These are phyloP conservation scores for Ramaria rubella DNA, from an alignment of 768 basidiomycete species.

Conservation along the genomic window DNA sequence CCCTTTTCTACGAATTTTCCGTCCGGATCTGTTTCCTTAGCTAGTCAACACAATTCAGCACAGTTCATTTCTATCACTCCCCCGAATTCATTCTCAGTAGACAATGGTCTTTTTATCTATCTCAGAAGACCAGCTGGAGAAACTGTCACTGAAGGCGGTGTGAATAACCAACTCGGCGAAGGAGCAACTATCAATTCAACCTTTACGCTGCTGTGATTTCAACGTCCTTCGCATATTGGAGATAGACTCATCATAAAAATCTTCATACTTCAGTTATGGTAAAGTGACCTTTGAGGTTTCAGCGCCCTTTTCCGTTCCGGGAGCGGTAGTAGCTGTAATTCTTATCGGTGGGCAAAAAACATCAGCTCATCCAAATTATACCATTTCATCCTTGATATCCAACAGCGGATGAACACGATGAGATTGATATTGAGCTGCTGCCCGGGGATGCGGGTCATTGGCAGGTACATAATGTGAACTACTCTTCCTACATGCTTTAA, in stretches of 20 bases:
- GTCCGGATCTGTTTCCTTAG: slow-evolving; percentile 15
- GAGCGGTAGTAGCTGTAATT: slow-evolving; percentile 37
- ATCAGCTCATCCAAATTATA: not conserved
- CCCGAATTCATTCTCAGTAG: slow-evolving; percentile 22
- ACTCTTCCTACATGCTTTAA: not conserved
- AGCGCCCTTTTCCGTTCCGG: slow-evolving; percentile 25
- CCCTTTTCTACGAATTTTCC: slow-evolving; percentile 25
- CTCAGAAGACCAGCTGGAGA: slow-evolving; percentile 26
- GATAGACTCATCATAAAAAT: not conserved
- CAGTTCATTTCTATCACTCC: slow-evolving; percentile 28
- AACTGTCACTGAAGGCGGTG: slow-evolving; percentile 26
- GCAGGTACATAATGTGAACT: slow-evolving; percentile 22
- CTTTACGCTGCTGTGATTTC: slow-evolving; percentile 28
- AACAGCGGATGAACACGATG: slow-evolving; percentile 25
- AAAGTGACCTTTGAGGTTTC: slow-evolving; percentile 30
- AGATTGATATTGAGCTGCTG: slow-evolving; percentile 39
- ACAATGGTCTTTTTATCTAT: slow-evolving; percentile 27
- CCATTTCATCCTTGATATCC: not conserved
- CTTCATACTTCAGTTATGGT: slow-evolving; percentile 25
- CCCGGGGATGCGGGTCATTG: slow-evolving; percentile 33
- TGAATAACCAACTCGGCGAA: slow-evolving; percentile 31
- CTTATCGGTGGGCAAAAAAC: slow-evolving; percentile 27
- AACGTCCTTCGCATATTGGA: not conserved
- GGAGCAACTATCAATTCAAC: slow-evolving; percentile 39
- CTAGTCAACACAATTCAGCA: slow-evolving; percentile 6